A percentile compares a stretch with the other conserved stretches of the same genome.
Conservation (phyloP, 768 basidiomycete genomes). For the Postia placenta region DNA sequence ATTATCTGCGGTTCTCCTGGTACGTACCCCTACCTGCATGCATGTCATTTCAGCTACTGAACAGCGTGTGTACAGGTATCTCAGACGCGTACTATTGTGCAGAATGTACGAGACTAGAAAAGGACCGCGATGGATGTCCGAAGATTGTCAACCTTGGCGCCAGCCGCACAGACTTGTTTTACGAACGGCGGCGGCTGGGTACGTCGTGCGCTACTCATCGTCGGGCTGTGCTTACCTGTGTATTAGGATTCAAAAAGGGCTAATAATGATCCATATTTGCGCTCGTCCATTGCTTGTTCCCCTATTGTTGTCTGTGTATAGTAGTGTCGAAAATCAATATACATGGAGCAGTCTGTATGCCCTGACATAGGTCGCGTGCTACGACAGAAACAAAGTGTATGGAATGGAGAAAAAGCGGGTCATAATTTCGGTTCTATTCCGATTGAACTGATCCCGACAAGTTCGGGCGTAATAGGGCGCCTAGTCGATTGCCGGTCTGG, state of each 20-base stretch:
- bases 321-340: no score
- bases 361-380: no score
- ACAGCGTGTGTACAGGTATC: conserved; percentile 54
- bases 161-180: conserved; percentile 87
- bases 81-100: conserved; percentile 99
- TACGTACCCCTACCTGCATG: conserved; percentile 22
- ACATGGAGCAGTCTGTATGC: no score
- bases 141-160: conserved; percentile 98
- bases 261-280: conserved; percentile 18
- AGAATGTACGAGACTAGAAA: conserved; percentile 93
- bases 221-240: not conserved
- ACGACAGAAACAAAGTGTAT: no score
- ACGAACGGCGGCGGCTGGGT: conserved; percentile 84
- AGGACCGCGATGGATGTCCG: conserved; percentile 96
- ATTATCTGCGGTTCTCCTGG: conserved; percentile 97
- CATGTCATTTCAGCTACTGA: not conserved
- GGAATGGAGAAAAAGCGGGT: no score
- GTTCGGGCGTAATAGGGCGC: no score
- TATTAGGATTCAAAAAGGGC: conserved; percentile 65
- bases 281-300: no score
- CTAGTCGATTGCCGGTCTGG: no score
- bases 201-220: conserved; percentile 1
- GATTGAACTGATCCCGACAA: no score
- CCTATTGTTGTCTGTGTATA: no score
- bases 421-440: no score